Percentiles rank a stretch among this genome's conserved stretches.
Evolutionary conservation across 148 eudicot genomes (phyloP).

Genomic region (Pouteria glomerata): DNA sequence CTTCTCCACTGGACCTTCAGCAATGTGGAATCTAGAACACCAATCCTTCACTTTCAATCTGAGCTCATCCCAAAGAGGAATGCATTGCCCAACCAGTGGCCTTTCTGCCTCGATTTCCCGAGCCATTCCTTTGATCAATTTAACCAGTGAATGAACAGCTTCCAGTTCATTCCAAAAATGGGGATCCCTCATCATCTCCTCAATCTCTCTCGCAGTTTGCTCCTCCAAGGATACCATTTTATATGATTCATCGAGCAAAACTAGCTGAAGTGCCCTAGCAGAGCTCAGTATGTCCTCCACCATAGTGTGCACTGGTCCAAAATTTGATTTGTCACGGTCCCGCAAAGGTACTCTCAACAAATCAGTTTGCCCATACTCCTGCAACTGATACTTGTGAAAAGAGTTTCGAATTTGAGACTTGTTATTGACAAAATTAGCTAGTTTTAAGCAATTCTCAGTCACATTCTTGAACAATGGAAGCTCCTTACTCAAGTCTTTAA

Average conservation of each 20-base stretch:
- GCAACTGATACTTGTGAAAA: conserved; percentile 63
- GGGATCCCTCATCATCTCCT: conserved; percentile 68
- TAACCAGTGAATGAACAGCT: conserved; percentile 68
- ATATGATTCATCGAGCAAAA: conserved; percentile 62
- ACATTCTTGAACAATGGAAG: conserved; percentile 72
- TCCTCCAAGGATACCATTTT: conserved; percentile 75
- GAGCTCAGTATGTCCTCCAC: conserved; percentile 73
- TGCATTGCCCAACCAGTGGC: conserved; percentile 82
- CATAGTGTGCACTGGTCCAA: conserved; percentile 43
- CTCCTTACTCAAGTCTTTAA: conserved; percentile 75
- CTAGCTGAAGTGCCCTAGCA: conserved; percentile 59
- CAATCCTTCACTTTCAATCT: conserved; percentile 64
- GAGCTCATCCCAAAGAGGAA: conserved; percentile 87
- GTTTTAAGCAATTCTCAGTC: conserved; percentile 57
- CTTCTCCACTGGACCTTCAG: conserved; percentile 49
- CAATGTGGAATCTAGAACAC: conserved; percentile 64
- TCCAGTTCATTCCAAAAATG: conserved; percentile 93
- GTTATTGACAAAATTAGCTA: conserved; percentile 64
- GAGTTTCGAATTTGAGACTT: conserved; percentile 50
- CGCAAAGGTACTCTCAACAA: conserved; percentile 41
- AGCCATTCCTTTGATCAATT: conserved; percentile 59
- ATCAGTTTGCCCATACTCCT: conserved; percentile 57
- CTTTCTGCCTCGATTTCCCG: conserved; percentile 67
- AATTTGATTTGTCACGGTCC: conserved; percentile 31
- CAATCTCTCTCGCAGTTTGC: conserved; percentile 57